phyloP scores from a whole-genome alignment of 306 rosid species.

The Albizia julibrissin region DNA sequence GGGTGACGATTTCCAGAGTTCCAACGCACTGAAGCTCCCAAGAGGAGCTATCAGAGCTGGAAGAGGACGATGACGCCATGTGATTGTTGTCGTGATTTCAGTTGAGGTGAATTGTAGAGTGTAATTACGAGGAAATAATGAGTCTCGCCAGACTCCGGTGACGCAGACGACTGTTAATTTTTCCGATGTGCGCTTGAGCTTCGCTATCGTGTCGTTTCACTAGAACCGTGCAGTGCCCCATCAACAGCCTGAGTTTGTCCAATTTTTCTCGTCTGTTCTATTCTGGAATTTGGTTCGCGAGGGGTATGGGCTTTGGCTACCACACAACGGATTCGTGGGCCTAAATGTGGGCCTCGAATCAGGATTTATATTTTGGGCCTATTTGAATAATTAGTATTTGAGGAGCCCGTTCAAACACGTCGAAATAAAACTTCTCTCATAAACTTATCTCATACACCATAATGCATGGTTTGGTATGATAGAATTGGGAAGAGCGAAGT shows the following conservation, averaged over 20 bases:
- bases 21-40: slow-evolving; percentile 84
- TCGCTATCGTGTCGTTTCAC: not conserved
- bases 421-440: too few species aligned
- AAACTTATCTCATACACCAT: too few species aligned
- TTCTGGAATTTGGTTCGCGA: not conserved
- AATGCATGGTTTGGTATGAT: too few species aligned
- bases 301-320: not conserved
- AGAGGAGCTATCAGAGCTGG: slow-evolving; percentile 58
- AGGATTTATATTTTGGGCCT: too few species aligned
- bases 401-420: too few species aligned
- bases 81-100: not conserved
- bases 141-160: not conserved
- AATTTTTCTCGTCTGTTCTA: not conserved
- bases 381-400: too few species aligned
- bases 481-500: too few species aligned
- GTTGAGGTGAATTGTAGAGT: not conserved
- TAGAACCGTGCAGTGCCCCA: not conserved
- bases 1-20: slow-evolving; percentile 73
- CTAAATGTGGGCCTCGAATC: not conserved
- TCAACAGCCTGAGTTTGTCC: not conserved
- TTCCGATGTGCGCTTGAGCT: not conserved
- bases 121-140: not conserved
- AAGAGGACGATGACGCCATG: slow-evolving; percentile 58
- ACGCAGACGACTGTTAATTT: not conserved
- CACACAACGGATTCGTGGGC: not conserved